A percentile compares a stretch with the other conserved stretches of the same genome.
Conservation (phyloP, 108 stramenopile species). For the Pseudonitzschia pungens region DNA sequence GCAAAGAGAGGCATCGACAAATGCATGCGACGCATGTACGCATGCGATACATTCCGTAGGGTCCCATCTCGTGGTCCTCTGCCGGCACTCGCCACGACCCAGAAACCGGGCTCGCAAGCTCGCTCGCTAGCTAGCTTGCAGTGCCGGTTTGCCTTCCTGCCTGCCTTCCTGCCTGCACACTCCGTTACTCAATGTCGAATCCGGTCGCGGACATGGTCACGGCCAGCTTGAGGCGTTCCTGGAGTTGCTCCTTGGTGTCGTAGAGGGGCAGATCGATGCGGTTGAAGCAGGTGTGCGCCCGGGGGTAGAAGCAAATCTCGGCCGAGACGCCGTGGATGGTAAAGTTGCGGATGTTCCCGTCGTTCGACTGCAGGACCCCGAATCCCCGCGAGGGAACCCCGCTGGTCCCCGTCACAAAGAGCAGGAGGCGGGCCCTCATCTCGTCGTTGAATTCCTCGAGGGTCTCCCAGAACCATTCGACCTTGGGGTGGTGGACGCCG, state of each 20-base stretch:
- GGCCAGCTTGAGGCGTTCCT: constrained; percentile 74
- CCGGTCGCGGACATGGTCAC: constrained; percentile 78
- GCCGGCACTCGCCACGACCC: no score
- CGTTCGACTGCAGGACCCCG: constrained; percentile 90
- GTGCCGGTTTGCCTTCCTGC: no score
- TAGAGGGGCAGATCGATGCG: constrained; percentile 91
- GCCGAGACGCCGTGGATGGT: constrained; percentile 86
- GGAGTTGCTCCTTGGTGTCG: constrained; percentile 63
- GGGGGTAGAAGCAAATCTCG: constrained; percentile 69
- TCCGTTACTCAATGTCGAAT: constrained; percentile 79
- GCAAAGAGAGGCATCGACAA: no score
- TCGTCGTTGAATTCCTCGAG: constrained; percentile 88
- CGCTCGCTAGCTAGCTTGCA: no score
- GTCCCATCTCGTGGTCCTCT: no score
- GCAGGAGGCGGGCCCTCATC: constrained; percentile 90
- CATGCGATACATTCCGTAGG: no score
- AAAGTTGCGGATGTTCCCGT: constrained; percentile 94
- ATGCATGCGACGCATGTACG: no score
- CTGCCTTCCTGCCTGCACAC: no score
- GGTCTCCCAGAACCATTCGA: constrained; percentile 97
- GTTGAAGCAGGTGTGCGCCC: constrained; percentile 97
- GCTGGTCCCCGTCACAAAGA: constrained; percentile 94
- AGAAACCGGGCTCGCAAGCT: no score
- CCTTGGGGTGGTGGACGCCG: constrained; percentile 55
- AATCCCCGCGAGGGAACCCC: constrained; percentile 97